Evolutionary conservation across 768 basidiomycete species (phyloP), one percentile per base, ranked within the genome.

Genomic region (Trametes sanguinea): DNA sequence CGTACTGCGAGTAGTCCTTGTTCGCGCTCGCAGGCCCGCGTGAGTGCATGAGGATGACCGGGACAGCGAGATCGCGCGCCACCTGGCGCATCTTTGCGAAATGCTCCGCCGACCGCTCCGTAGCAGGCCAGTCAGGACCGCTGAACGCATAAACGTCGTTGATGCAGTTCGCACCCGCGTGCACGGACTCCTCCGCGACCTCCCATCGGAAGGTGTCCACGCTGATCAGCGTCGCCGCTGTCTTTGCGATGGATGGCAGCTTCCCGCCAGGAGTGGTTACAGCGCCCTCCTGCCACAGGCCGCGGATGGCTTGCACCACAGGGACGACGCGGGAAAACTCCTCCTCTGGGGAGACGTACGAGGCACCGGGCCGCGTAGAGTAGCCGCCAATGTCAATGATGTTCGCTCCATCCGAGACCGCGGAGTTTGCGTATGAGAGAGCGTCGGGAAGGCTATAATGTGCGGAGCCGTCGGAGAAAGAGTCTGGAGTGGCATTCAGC

Each of bases 301-400:
- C 50, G 0, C 89, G 82, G 45, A 94, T 80, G 0, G 82, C 82
- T 45, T 76, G 61, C 56, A 97, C 81, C 51, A 90, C 76, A 1
- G 94, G 92, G 0, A 88, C 78, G 13, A 95, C 89, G 2, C 96
- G 80, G 0, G 73, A 51, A 9, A 81, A 77, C 71, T 99, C 96
- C 54, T 95, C 92, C 58, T 86, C 81, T 0, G 78, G 65, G 0
- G 81, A 78, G 43, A 96, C 85, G 54, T 83, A 84, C 0, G 76
- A 80, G 0, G 95, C 89, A 1, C 86, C 83, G 0, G 96, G 97
- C 10, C 94, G 84, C 0, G 95, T 99, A 0, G 94, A 95, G 75
- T 94, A 92, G 0, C 97, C 97, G 0, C 97, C 96, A 17, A 98
- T 81, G 73, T 99, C 97, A 61, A 98, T 76, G 59, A 99, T 90